Conservation (phyloP, 108 stramenopile genomes). For the Skeletonema menzelii region DNA sequence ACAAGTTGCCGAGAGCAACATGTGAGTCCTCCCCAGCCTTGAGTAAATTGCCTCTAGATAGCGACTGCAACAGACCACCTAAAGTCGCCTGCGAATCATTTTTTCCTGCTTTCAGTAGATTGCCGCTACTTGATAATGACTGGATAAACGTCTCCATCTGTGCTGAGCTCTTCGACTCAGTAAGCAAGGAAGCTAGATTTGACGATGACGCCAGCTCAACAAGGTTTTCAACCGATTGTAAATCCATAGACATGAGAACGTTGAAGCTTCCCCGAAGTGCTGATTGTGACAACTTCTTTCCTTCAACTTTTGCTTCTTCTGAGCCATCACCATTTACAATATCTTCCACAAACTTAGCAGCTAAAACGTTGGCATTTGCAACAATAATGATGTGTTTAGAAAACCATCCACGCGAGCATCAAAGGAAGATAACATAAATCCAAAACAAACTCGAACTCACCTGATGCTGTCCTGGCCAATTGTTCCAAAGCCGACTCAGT, state of each 20-base stretch:
- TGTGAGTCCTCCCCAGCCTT: constrained; percentile 27
- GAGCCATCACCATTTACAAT: constrained; percentile 63
- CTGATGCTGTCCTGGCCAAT: constrained; percentile 73
- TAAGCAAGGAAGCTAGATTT: constrained; percentile 24
- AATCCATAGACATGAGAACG: constrained; percentile 86
- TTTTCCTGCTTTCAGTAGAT: constrained; percentile 15
- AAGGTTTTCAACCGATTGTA: constrained; percentile 87
- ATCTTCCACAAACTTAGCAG: constrained; percentile 51
- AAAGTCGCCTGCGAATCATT: constrained; percentile 4
- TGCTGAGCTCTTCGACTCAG: constrained; percentile 24
- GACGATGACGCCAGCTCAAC: constrained; percentile 58
- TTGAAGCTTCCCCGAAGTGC: constrained; percentile 77
- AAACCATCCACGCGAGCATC: no score
- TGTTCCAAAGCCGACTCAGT: constrained; percentile 33
- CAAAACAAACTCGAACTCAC: constrained; percentile 14
- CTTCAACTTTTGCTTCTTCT: constrained; percentile 49
- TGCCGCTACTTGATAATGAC: constrained; percentile 48
- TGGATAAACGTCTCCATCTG: constrained; percentile 76
- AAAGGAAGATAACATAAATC: neutral
- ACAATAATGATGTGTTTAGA: neutral
- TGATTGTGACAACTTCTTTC: constrained; percentile 54
- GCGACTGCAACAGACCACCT: constrained; percentile 11
- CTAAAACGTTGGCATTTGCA: neutral
- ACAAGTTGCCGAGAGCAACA: constrained; percentile 30
- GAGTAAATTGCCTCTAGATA: constrained; percentile 65